Base-by-base conservation (phyloP, 2,329 filamentous ascomycete species). In the Cladosporium colombiae region DNA sequence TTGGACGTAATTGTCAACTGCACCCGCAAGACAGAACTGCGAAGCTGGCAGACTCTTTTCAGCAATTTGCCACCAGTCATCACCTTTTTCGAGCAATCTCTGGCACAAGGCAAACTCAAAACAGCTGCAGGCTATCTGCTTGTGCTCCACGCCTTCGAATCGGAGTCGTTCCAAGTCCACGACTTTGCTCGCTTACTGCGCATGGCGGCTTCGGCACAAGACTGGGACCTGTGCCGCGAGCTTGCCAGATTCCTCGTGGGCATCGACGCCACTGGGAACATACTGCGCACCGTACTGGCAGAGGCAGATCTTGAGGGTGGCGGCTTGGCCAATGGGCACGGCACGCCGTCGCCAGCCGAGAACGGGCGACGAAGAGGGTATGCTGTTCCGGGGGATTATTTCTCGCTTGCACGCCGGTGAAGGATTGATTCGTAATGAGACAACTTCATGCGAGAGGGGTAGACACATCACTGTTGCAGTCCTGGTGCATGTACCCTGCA, bases 61-160 rank as follows among this genome's bases (percentile, higher is more conserved):
- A 88, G 89, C 5, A 93, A 97, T 73, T 84, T 99, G 0, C 95
- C 95, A 0, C 92, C 94, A 0, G 92, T 94, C 4, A 90, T 93
- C 73, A 91, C 95, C 71, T 85, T 99, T 0, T 99, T 99, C 72
- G 94, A 99, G 77, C 92, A 97, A 77, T 94, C 93, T 5, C 81
- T 99, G 11, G 88, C 90, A 70, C 87, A 91, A 65, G 93, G 92
- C 3, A 91, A 90, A 4, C 82, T 99, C 59, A 98, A 98, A 79
- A 99, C 95, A 6, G 96, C 95, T 1, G 94, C 93, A 11, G 95
- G 96, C 0, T 99, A 98, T 77, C 84, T 99, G n/a, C 87, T 99
- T 21, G 91, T 99, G 40, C 82, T 99, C 40, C 94, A 99, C 75
- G 96, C 93, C 0, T 85, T 90, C 68, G 85, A 88, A 66, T 66